Base-by-base conservation (phyloP, 441 rosid genomes). In the Croton laevigatus region DNA sequence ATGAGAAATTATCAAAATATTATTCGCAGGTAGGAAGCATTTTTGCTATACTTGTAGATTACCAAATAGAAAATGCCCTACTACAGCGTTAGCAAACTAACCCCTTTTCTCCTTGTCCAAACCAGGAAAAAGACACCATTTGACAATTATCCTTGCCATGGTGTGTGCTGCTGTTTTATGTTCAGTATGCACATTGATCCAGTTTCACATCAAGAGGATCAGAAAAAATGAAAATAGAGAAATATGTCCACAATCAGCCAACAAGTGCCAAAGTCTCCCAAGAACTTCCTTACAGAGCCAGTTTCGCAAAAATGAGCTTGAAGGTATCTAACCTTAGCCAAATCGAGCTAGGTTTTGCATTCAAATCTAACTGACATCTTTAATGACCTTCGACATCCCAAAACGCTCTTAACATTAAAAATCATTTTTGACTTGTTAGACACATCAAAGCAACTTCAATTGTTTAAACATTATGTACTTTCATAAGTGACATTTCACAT, bases 181-280 rank as follows among this genome's bases (percentile, higher is more conserved):
- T 51, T 54, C 71, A 0, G 27, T 59, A 48, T 45, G 63, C 59
- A 52, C 74, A 45, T 8, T 79, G 54, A 20, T 83, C 34, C 34
- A 72, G 19, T 65, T 81, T 52, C 55, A 70, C 20, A 38, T 65
- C 38, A 68, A 68, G 76, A 74, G 78, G 68, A 61, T 68, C 16
- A 64, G 73, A 71, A 62, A 57, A 55, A 65, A 37, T 22, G 12
- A 23, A 61, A 49, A 57, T n/a, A 53, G 67, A 58, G 36, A 68
- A 59, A 48, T 55, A 69, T 16, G 61, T 62, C 36, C 52, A 58
- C 52, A 75, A 65, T 66, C 52, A 6, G 73, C 54, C 48, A 49
- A 14, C 27, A 59, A 71, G 71, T 57, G 57, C 52, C 66, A 44
- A 51, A 71, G 66, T 59, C 66, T 76, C 65, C 37, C 57, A 17